phyloP scores from a whole-genome alignment of 2,329 filamentous ascomycete species.

The Ophiostoma triangulosporum region DNA sequence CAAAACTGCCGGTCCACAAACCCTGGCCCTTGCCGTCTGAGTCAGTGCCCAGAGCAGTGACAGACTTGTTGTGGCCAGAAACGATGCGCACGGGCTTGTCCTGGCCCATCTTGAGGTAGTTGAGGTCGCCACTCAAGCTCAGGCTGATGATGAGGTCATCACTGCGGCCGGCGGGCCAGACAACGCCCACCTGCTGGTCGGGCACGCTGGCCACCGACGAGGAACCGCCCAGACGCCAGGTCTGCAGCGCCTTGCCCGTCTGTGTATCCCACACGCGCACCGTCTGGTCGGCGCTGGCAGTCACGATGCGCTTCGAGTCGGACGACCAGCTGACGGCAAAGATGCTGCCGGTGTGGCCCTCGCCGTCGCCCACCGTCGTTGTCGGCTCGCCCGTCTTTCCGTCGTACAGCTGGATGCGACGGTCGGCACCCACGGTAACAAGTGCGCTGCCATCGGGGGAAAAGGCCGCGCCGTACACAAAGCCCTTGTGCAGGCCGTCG shows the following conservation, averaged over 20 bases:
- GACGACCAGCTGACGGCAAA: constrained; percentile 83
- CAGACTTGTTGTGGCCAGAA: constrained; percentile 80
- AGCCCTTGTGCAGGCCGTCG: constrained; percentile 69
- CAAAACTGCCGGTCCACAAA: constrained; percentile 82
- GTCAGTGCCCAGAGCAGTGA: constrained; percentile 59
- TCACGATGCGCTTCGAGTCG: constrained; percentile 77
- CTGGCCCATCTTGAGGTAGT: constrained; percentile 67
- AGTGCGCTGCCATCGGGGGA: constrained; percentile 73
- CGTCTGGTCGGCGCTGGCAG: constrained; percentile 85
- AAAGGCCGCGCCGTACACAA: constrained; percentile 77
- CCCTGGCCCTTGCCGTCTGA: constrained; percentile 45
- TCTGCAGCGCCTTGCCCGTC: constrained; percentile 60
- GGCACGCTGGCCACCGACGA: constrained; percentile 50
- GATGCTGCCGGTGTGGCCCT: constrained; percentile 74
- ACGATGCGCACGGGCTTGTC: constrained; percentile 57
- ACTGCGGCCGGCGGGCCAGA: constrained; percentile 68
- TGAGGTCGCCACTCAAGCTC: constrained; percentile 77
- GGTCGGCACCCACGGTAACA: constrained; percentile 86
- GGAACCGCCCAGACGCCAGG: constrained; percentile 72
- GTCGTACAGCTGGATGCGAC: constrained; percentile 86
- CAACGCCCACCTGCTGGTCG: constrained; percentile 89
- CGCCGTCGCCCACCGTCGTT: constrained; percentile 53
- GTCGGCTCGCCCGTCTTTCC: constrained; percentile 85
- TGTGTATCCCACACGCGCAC: constrained; percentile 91
- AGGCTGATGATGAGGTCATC: constrained; percentile 86